Evolutionary conservation across 768 basidiomycete species (phyloP), one percentile per base, ranked within the genome.

Genomic region (Russula compacta): DNA sequence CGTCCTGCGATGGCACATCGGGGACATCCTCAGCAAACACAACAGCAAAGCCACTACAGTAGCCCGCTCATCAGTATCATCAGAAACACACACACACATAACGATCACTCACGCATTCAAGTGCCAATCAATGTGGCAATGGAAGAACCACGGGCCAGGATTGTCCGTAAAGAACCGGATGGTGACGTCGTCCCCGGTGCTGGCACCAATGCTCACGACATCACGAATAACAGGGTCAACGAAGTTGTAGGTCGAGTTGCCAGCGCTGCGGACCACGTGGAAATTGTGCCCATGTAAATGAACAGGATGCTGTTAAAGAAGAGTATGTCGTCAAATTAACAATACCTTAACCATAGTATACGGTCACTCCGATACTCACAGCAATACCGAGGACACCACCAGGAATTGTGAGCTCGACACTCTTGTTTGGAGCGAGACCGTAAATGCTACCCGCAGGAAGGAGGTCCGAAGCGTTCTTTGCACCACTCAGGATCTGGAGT

Each of bases 161-260:
- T 69, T 69, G 58, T 70, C 69, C 3, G 69, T 69, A 2, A 66
- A 40, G 52, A 71, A 70, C 11, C 72, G 64, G 51, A 73, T 60
- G 4, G 67, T 61, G 6, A 68, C 64, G 5, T 66, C 48, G 12
- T 60, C 60, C 12, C 52, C 40, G 6, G 38, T 0, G 11, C 19
- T 39, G 3, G 24, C 24, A 10, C 64, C 60, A 2, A 65, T 64
- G 39, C 50, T 59, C 32, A 67, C 67, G 6, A 64, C 63, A 42
- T 67, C 67, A 5, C 67, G 63, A 8, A 44, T 14, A 15, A 61
- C 49, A 2, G 67, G 67, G 33, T 68, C 46, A 1, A 46, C 39
- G 12, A 46, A 68, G 46, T 68, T 68, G 47, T 63, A 65, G 5
- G 66, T n/a, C 2, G 67, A 29, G 15, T 55, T 60, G 2, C 61